Conservation (phyloP, 495 filamentous ascomycete species). For the Neurospora sublineolata region DNA sequence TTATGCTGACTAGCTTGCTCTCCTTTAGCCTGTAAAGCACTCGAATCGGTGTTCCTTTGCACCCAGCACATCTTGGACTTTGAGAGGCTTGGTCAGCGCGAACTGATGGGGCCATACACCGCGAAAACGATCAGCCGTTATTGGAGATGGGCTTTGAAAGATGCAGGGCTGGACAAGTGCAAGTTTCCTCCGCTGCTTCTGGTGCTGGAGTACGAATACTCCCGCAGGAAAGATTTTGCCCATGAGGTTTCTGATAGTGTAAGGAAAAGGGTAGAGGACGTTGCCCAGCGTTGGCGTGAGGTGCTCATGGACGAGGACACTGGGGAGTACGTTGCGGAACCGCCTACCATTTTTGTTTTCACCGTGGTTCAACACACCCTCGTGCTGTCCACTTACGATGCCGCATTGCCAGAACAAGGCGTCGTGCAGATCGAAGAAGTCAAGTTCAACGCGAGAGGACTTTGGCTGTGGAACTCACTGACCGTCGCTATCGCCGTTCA, state of each 20-base stretch:
- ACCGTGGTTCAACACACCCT: constrained; percentile 20
- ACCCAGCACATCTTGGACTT: constrained; percentile 19
- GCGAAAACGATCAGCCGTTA: constrained; percentile 14
- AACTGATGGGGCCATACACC: constrained; percentile 8
- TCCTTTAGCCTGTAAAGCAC: constrained; percentile 15
- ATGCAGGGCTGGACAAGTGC: constrained; percentile 7
- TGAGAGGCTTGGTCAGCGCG: constrained; percentile 11
- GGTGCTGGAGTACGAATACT: constrained; percentile 9
- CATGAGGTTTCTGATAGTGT: constrained; percentile 8
- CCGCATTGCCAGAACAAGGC: constrained; percentile 3
- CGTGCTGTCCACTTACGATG: constrained; percentile 17
- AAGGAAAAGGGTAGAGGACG: constrained; percentile 3
- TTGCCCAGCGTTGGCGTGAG: constrained; percentile 13
- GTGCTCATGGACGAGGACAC: constrained; percentile 1
- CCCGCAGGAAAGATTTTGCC: constrained; percentile 4
- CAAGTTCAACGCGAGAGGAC: constrained; percentile 13
- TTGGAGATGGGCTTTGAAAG: constrained; percentile 18
- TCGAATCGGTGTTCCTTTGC: constrained; percentile 20
- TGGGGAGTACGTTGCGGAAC: constrained; percentile 1
- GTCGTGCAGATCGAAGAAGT: constrained; percentile 15
- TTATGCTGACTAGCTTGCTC: constrained; percentile 1
- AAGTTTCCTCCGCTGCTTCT: constrained; percentile 8
- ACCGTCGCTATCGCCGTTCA: constrained; percentile 21
- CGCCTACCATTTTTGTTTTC: constrained; percentile 19
- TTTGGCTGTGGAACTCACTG: constrained; percentile 25